phyloP scores from a whole-genome alignment of 1,284 basidiomycete species.

The Volvariella surrecta region DNA sequence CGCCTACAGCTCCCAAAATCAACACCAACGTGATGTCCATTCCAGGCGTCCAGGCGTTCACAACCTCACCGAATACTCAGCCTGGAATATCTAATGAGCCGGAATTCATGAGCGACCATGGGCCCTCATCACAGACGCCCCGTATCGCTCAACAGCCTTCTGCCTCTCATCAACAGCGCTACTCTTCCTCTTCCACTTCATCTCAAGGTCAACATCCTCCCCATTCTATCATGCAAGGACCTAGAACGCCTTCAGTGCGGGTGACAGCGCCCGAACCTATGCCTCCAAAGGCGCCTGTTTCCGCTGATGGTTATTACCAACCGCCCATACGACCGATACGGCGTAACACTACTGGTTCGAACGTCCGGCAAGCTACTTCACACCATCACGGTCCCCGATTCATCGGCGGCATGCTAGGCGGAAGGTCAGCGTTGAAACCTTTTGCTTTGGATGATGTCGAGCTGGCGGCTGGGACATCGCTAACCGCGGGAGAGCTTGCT shows the following conservation, averaged over 20 bases:
- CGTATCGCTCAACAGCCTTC: conserved; percentile 13
- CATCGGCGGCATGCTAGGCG: neutral
- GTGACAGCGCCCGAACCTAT: conserved; percentile 1
- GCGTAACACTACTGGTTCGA: conserved; percentile 36
- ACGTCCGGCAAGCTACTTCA: conserved; percentile 15
- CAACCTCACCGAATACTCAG: neutral
- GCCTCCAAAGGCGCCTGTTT: conserved; percentile 17
- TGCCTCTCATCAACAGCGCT: conserved; percentile 20
- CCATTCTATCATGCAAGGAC: too few relatives aligned
- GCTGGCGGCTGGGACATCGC: conserved; percentile 15
- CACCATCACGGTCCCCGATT: conserved; percentile 14
- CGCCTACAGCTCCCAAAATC: conserved; percentile 8
- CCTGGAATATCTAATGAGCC: too few relatives aligned
- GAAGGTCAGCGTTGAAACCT: conserved; percentile 16
- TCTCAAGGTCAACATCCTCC: conserved; percentile 15
- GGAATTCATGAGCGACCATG: too few relatives aligned
- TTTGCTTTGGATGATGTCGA: conserved; percentile 22
- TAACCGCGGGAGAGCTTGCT: conserved; percentile 31
- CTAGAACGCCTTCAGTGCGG: conserved; percentile 10
- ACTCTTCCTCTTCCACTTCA: conserved; percentile 10
- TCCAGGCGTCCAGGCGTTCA: too few relatives aligned
- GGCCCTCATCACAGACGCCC: neutral
- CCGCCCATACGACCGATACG: conserved; percentile 43
- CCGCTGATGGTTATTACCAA: conserved; percentile 44
- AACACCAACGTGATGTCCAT: too few relatives aligned